Evolutionary conservation across 768 basidiomycete species (phyloP).

Genomic region (Tricholoma saponaceum): DNA sequence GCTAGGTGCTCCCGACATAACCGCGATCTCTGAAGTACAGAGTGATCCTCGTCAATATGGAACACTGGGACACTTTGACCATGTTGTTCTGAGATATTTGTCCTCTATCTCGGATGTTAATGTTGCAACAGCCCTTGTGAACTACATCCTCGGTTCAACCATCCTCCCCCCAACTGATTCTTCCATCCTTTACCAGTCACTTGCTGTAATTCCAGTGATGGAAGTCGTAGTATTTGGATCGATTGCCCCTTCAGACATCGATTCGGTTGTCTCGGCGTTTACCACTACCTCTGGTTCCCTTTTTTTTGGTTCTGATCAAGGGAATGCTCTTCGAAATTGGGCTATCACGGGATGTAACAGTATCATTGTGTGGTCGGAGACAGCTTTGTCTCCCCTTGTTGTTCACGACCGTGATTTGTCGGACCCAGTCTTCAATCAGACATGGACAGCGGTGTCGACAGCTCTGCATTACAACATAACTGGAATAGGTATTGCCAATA

Average conservation of each 20-base stretch:
- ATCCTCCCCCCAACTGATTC: constrained; percentile 37
- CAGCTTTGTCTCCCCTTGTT: constrained; percentile 43
- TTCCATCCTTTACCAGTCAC: constrained; percentile 34
- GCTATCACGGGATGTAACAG: constrained; percentile 37
- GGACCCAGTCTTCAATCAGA: constrained; percentile 39
- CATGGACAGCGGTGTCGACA: constrained; percentile 43
- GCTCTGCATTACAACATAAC: constrained; percentile 28
- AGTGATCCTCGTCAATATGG: constrained; percentile 52
- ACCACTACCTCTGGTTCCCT: constrained; percentile 42
- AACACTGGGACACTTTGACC: constrained; percentile 47
- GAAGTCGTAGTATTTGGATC: constrained; percentile 67
- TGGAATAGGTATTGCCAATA: constrained; percentile 35
- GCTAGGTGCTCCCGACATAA: constrained; percentile 30
- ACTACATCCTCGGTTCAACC: constrained; percentile 37
- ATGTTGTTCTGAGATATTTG: constrained; percentile 56
- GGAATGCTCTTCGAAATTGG: constrained; percentile 49
- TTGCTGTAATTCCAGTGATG: constrained; percentile 46
- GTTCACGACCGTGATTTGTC: constrained; percentile 47
- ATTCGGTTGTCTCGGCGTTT: constrained; percentile 46
- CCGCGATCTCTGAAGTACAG: constrained; percentile 25
- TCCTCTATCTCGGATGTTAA: constrained; percentile 42
- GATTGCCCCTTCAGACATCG: constrained; percentile 43
- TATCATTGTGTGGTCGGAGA: constrained; percentile 49
- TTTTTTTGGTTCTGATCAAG: constrained; percentile 58
- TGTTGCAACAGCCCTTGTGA: constrained; percentile 43